Evolutionary conservation across 2,329 filamentous ascomycete genomes (phyloP), one percentile per base, ranked within the genome.

Genomic region (Fusarium multiceps): DNA sequence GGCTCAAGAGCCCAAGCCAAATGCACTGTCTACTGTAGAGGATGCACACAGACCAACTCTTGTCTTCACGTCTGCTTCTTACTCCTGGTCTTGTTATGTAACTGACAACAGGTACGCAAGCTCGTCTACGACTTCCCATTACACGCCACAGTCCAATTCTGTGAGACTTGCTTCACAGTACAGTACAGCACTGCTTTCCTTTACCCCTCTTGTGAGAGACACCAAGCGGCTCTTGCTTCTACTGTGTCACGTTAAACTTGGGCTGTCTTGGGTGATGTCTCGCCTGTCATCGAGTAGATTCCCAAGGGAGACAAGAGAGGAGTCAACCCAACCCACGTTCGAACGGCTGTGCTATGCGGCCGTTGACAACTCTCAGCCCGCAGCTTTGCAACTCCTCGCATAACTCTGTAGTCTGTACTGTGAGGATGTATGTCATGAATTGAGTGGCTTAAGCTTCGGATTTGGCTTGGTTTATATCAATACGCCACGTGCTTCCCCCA

Each of bases 101-200:
- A 37, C 34, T 37, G 34, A 37, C 34, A n/a, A n/a, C 18, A 40
- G 27, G 27, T 37, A 49, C 23, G 34, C 21, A 28, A 45, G 37
- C 48, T 64, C 55, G 58, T 63, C 48, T 59, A 53, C 34, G 47
- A 45, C 40, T 58, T 46, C 49, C 66, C 41, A 51, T 51, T 58
- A 14, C 25, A 70, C 47, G 45, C 45, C 51, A 62, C 54, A 67
- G 58, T 68, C 45, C 54, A 55, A 58, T 55, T 27, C 30, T 27
- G 55, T 59, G 48, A 41, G 57, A 59, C 63, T 66, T 43, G n/a
- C 41, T 51, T 41, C 20, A 13, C 49, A 25, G 25, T 18, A 51
- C 34, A 25, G 23, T 42, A 28, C 21, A 34, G 14, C 16, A n/a
- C 30, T 51, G 23, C 23, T 41, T n/a, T n/a, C 16, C 9, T 25